Conservation (phyloP, 2,329 filamentous ascomycete species). For the Blastomyces gilchristii region DNA sequence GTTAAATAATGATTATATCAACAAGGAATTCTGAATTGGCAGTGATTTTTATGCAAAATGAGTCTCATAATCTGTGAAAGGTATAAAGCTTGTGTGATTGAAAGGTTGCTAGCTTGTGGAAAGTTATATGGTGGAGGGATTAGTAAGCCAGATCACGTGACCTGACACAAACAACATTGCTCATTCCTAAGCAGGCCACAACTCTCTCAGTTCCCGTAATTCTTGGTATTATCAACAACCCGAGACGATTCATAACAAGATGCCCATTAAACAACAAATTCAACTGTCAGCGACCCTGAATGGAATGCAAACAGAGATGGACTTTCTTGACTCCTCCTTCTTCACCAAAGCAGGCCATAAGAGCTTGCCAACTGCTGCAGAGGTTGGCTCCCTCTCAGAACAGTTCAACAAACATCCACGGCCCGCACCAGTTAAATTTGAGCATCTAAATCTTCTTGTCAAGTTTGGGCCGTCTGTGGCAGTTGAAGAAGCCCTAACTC, state of each 20-base stretch:
- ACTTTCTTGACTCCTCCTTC: slow-evolving; percentile 21
- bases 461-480: slow-evolving; percentile 19
- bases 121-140: too few relatives aligned
- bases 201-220: background rate
- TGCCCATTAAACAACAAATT: slow-evolving; percentile 8
- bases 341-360: slow-evolving; percentile 16
- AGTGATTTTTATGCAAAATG: too few relatives aligned
- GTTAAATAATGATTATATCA: too few relatives aligned
- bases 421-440: slow-evolving; percentile 15
- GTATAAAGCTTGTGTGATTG: too few relatives aligned
- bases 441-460: slow-evolving; percentile 18
- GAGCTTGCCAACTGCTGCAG: slow-evolving; percentile 18
- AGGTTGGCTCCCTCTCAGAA: slow-evolving; percentile 17
- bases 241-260: slow-evolving; percentile 1
- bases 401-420: slow-evolving; percentile 11
- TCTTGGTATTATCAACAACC: background rate
- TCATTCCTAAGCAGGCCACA: too few relatives aligned
- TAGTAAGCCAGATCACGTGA: too few relatives aligned
- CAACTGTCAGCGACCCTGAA: slow-evolving; percentile 1
- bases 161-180: too few relatives aligned
- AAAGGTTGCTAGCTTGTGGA: too few relatives aligned
- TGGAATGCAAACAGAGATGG: slow-evolving; percentile 15
- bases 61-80: too few relatives aligned
- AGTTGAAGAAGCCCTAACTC: slow-evolving; percentile 19
- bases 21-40: too few relatives aligned